These are phyloP conservation scores for Luzula sylvatica DNA, from an alignment of 176 grass and related monocot species.

Conservation along the genomic window DNA sequence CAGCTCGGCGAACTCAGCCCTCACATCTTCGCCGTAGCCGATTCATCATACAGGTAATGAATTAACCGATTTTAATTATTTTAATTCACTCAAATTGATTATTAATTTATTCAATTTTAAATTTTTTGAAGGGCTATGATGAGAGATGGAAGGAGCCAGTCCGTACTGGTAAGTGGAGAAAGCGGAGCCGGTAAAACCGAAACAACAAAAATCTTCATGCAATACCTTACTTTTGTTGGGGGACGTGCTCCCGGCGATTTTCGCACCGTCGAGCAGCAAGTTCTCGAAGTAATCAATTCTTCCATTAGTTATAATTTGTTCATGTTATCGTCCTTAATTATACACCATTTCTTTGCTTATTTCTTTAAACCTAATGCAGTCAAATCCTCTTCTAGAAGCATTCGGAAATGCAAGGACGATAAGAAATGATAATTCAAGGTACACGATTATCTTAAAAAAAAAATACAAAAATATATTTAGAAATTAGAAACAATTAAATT, in stretches of 20 bases:
- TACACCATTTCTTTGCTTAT: neutral
- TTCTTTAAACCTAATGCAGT: conserved; percentile 38
- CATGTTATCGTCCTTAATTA: conserved; percentile 6
- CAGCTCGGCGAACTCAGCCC: conserved; percentile 66
- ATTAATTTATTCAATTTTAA: neutral
- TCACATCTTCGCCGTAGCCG: conserved; percentile 67
- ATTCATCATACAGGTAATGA: conserved; percentile 50
- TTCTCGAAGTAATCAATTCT: conserved; percentile 54
- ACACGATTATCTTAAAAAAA: conserved; percentile 14
- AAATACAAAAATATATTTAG: no score
- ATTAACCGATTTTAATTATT: no score
- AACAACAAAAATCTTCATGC: conserved; percentile 79
- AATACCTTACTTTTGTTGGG: conserved; percentile 73
- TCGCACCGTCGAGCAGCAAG: conserved; percentile 77
- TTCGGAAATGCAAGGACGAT: conserved; percentile 85
- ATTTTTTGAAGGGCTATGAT: conserved; percentile 59
- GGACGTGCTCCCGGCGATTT: conserved; percentile 52
- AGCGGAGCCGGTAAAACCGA: conserved; percentile 84
- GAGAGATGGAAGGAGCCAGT: conserved; percentile 41
- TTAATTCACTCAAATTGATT: neutral
- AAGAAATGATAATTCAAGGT: conserved; percentile 92
- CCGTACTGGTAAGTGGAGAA: conserved; percentile 81
- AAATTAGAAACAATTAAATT: no score
- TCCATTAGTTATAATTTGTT: conserved; percentile 16
- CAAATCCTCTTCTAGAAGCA: conserved; percentile 81